Evolutionary conservation across 148 eudicot species (phyloP).

Genomic region (Pharnaceum exiguum): DNA sequence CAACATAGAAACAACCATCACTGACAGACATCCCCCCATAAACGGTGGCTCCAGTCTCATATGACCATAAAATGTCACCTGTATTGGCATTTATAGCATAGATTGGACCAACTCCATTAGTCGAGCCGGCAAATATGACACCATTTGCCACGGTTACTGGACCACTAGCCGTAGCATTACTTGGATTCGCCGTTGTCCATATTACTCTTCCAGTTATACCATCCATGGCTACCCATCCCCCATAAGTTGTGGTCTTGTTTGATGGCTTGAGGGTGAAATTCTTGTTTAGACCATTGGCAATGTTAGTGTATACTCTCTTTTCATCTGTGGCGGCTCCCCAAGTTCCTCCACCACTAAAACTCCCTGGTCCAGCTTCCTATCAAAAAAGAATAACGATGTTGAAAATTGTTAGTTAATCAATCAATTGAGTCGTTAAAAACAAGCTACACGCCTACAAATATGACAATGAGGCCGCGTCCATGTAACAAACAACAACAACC

Average conservation of each 20-base stretch:
- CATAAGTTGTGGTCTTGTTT: slow-evolving; percentile 23
- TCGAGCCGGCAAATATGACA: slow-evolving; percentile 49
- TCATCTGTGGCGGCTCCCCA: slow-evolving; percentile 76
- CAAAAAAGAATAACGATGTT: neutral
- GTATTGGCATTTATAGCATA: slow-evolving; percentile 44
- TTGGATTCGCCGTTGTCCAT: slow-evolving; percentile 52
- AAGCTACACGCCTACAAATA: too few species aligned
- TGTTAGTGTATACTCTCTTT: slow-evolving; percentile 46
- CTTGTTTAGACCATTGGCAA: slow-evolving; percentile 27
- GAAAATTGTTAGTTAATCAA: too few species aligned
- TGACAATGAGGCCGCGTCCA: too few species aligned
- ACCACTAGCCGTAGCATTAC: slow-evolving; percentile 34
- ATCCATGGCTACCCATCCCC: slow-evolving; percentile 70
- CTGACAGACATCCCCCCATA: slow-evolving; percentile 48
- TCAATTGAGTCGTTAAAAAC: neutral
- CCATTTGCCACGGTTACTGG: slow-evolving; percentile 59
- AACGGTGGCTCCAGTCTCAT: slow-evolving; percentile 46
- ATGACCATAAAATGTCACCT: slow-evolving; percentile 49
- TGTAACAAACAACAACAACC: too few species aligned
- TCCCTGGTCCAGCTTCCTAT: slow-evolving; percentile 67
- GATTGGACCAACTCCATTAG: slow-evolving; percentile 30
- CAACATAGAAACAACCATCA: slow-evolving; percentile 47
- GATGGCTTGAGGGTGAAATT: slow-evolving; percentile 50
- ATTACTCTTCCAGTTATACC: slow-evolving; percentile 30
- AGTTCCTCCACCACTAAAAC: slow-evolving; percentile 48